Base-by-base conservation (phyloP, 352 stramenopile genomes). In the Albugo laibachii region DNA sequence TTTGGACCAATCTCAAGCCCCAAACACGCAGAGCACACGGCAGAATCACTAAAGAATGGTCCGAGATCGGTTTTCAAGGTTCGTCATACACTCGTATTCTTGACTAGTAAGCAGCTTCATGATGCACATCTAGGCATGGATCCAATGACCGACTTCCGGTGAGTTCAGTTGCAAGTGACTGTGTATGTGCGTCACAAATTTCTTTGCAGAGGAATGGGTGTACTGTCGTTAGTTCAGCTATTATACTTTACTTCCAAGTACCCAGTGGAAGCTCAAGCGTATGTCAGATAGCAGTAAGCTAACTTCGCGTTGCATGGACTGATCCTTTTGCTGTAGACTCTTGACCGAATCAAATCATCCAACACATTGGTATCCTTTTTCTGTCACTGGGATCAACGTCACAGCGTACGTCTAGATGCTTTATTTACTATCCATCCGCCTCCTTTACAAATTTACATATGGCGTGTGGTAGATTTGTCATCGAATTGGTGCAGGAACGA, bases 21-120 rank as follows among this genome's bases (percentile, higher is more conserved):
- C 59, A 79, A 39, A 60, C 86, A 14, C 78, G 78, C 50, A 75
- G 78, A 45, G 57, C 61, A 34, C 73, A 75, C 39, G 78, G 78
- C 20, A 64, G 78, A 0, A 83, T 86, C 48, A 91, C 78, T 1
- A 91, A 88, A 54, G 78, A 91, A 38, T 91, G 78, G 78, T 72
- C 70, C 24, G 78, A 91, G 37, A 88, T 91, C 43, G 78, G 78
- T 20, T 91, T 91, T 41, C 75, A 91, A 76, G 77, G 76, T 83
- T 47, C 1, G 43, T 19, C 13, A 21, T n/a, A 19, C 12, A 50
- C 19, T n/a, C 2, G 3, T 12, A 45, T 15, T 14, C 14, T 53
- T 31, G 11, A 16, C 11, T 3, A 1, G 18, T 3, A 5, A 31
- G 36, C 11, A 13, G 31, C 41, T 11, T 36, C 46, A 39, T 11